Percentiles rank a stretch among this genome's conserved stretches.
These are phyloP conservation scores for Lepraria neglecta DNA, from an alignment of 495 filamentous ascomycete genomes.

Conservation along the genomic window DNA sequence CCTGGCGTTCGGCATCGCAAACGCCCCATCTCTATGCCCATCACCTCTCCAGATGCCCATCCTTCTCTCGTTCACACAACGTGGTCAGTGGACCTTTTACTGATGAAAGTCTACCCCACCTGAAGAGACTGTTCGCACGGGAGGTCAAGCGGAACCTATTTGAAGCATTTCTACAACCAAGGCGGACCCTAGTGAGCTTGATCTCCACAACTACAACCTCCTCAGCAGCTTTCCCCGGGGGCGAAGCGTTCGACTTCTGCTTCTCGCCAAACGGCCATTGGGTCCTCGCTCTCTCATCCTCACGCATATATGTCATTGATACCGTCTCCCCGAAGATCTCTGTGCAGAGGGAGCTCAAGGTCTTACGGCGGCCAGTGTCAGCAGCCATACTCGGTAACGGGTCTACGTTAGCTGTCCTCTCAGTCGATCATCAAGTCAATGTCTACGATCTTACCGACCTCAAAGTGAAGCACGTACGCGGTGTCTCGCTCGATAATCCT, in stretches of 20 bases:
- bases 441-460: conserved; percentile 62
- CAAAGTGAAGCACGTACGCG: conserved; percentile 59
- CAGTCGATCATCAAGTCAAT: conserved; percentile 73
- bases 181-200: conserved; percentile 62
- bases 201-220: conserved; percentile 78
- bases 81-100: conserved; percentile 38
- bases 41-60: conserved; percentile 66
- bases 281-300: conserved; percentile 77
- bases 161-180: conserved; percentile 67
- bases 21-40: conserved; percentile 66
- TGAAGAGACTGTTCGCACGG: conserved; percentile 61
- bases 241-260: conserved; percentile 78
- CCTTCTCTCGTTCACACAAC: conserved; percentile 53
- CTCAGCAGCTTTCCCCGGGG: conserved; percentile 69
- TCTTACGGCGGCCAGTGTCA: conserved; percentile 66
- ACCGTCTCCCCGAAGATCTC: conserved; percentile 48
- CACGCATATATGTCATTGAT: conserved; percentile 74
- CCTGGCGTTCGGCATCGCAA: conserved; percentile 70
- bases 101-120: conserved; percentile 49
- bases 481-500: conserved; percentile 66
- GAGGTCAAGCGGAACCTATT: conserved; percentile 76
- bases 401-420: conserved; percentile 67
- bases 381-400: conserved; percentile 77
- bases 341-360: conserved; percentile 73
- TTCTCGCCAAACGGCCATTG: conserved; percentile 68